Percentiles rank a stretch among this genome's conserved stretches.
These are phyloP conservation scores for Kwoniella mangroviensis DNA, from an alignment of 768 basidiomycete species.

Conservation along the genomic window DNA sequence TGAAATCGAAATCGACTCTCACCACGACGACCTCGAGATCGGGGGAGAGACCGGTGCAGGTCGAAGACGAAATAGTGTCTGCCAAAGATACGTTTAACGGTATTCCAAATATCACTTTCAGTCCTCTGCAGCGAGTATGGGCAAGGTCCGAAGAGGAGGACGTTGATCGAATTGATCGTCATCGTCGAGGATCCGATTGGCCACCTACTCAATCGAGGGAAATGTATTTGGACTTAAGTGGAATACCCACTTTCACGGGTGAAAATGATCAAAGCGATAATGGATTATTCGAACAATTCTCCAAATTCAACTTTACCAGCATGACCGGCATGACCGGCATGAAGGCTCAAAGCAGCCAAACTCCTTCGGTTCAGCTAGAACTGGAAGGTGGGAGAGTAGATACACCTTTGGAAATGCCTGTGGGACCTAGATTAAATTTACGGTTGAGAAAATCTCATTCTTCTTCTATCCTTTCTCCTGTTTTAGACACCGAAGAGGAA, in stretches of 20 bases:
- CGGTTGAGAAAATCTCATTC: neutral
- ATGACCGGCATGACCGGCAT: no score
- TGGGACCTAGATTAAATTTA: slow-evolving; percentile 8
- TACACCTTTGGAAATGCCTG: slow-evolving; percentile 21
- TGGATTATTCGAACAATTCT: neutral
- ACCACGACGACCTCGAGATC: no score
- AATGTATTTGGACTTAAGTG: slow-evolving; percentile 13
- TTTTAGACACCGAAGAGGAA: slow-evolving; percentile 7
- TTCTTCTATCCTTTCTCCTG: slow-evolving; percentile 8
- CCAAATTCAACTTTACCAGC: neutral
- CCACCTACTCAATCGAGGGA: slow-evolving; percentile 20
- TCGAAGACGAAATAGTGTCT: no score
- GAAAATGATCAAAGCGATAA: neutral
- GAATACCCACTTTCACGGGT: slow-evolving; percentile 7
- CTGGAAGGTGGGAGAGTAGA: slow-evolving; percentile 4
- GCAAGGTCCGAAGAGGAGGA: neutral
- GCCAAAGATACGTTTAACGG: neutral
- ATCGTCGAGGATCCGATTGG: slow-evolving; percentile 26
- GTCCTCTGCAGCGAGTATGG: neutral
- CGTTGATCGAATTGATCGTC: neutral
- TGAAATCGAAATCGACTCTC: neutral
- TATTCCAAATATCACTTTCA: neutral
- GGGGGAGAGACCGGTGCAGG: no score
- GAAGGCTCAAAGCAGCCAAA: no score
- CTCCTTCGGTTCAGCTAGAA: neutral